Base-by-base conservation (phyloP, 352 stramenopile genomes). In the Pythium plurisporium region DNA sequence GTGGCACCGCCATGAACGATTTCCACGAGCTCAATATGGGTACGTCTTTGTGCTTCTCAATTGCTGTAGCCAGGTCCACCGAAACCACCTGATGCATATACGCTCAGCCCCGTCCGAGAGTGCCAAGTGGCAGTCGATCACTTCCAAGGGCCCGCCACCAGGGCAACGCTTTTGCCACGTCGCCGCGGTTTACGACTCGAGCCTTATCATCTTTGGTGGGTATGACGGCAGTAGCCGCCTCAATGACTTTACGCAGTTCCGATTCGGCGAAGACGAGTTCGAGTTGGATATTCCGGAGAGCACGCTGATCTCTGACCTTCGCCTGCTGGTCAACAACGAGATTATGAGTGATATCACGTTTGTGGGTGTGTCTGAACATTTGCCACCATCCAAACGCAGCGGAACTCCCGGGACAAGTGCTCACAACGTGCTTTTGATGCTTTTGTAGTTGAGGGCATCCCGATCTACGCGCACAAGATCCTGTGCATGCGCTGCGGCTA, bases 141-240 rank as follows among this genome's bases (percentile, higher is more conserved):
- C 84, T 27, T 91, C 86, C 48, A 90, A 91, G 10, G 82, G 84
- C 7, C 80, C 84, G 29, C 71, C 84, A 5, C 93, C 93, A 20
- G 89, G 89, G 10, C 89, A 97, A 70, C 86, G 96, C 23, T 99
- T 99, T 65, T 99, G 96, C 65, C 96, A 99, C 63, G 95, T 98
- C 15, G 96, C 82, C 2, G 88, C 86, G 20, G 82, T 97, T 20
- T 91, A 98, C 62, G 87, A 98, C 56, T 84, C 90, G 47, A 92
- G 72, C 12, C 72, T 99, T 31, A 97, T 97, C 62, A 82, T 99
- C 23, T 99, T 96, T 56, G 89, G 89, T 43, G 95, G 97, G 2
- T 99, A 99, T 70, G 95, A 99, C 71, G 96, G 96, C 42, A 92
- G 86, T 38, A 91, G 80, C 55, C 87, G 96, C 9, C 72, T 99